Conservation (phyloP, 148 eudicot species). For the Nepenthes gracilis region DNA sequence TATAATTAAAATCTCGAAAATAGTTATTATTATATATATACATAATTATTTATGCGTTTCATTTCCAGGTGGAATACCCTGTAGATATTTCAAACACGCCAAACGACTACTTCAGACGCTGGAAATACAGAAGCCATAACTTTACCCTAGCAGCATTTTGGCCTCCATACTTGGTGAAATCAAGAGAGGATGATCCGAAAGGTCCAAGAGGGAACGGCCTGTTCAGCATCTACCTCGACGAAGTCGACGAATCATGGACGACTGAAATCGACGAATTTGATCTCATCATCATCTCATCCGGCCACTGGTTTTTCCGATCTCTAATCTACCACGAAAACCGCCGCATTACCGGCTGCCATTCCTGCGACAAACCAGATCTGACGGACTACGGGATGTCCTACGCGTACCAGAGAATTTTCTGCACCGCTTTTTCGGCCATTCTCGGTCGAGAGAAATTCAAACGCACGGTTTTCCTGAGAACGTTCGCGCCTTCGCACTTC, state of each 20-base stretch:
- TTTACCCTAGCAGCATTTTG: conserved; percentile 22
- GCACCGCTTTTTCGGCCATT: conserved; percentile 49
- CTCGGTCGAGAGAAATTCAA: conserved; percentile 22
- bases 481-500: conserved; percentile 59
- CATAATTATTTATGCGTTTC: too few species aligned
- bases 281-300: conserved; percentile 9
- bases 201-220: conserved; percentile 9
- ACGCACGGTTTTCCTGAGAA: conserved; percentile 36
- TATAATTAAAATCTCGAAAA: too few species aligned
- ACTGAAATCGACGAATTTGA: conserved; percentile 8
- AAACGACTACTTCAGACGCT: conserved; percentile 15
- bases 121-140: conserved; percentile 22
- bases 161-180: conserved; percentile 15
- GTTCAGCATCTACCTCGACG: conserved; percentile 21
- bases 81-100: conserved; percentile 7
- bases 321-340: conserved; percentile 10
- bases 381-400: conserved; percentile 30
- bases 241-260: conserved; percentile 11
- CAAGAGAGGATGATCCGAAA: conserved; percentile 1
- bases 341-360: conserved; percentile 16
- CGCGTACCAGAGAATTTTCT: conserved; percentile 40
- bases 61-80: too few species aligned
- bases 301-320: conserved; percentile 10
- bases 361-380: conserved; percentile 22
- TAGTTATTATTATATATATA: too few species aligned